phyloP scores from a whole-genome alignment of 139 green algal species.

The Yamagishiella unicocca region DNA sequence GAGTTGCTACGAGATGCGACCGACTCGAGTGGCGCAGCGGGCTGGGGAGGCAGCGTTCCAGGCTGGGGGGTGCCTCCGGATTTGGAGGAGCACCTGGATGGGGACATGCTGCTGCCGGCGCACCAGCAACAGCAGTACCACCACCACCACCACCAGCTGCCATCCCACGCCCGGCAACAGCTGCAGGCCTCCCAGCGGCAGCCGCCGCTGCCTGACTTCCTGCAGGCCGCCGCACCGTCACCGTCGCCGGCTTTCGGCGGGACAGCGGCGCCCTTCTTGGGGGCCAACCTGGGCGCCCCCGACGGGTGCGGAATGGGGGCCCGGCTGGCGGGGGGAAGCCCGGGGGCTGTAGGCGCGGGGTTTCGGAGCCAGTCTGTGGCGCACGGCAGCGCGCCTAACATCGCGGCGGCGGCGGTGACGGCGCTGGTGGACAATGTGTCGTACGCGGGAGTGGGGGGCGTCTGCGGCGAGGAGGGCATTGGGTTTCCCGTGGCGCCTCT shows the following conservation, averaged over 20 bases:
- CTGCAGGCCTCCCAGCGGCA: neutral
- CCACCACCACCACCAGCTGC: neutral
- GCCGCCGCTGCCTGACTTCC: neutral
- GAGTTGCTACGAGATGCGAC: no score
- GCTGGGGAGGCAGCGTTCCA: neutral
- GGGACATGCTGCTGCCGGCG: no score
- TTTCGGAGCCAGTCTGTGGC: no score
- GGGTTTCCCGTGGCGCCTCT: neutral
- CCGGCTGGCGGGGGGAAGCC: no score
- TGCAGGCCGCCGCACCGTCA: no score
- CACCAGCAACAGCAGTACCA: neutral
- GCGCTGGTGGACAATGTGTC: neutral
- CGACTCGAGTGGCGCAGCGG: no score
- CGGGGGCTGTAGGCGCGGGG: no score
- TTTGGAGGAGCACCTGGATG: neutral
- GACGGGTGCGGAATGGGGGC: no score
- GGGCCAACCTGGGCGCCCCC: no score
- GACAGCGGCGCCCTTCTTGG: no score
- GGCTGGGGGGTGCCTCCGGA: slow-evolving; percentile 8
- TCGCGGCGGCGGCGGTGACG: neutral
- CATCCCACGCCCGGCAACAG: neutral
- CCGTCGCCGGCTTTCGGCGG: no score
- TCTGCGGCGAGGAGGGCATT: neutral
- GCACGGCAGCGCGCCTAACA: no score
- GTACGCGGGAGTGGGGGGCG: neutral